Base-by-base conservation (phyloP, 2,329 filamentous ascomycete genomes). In the Colletotrichum cereale region DNA sequence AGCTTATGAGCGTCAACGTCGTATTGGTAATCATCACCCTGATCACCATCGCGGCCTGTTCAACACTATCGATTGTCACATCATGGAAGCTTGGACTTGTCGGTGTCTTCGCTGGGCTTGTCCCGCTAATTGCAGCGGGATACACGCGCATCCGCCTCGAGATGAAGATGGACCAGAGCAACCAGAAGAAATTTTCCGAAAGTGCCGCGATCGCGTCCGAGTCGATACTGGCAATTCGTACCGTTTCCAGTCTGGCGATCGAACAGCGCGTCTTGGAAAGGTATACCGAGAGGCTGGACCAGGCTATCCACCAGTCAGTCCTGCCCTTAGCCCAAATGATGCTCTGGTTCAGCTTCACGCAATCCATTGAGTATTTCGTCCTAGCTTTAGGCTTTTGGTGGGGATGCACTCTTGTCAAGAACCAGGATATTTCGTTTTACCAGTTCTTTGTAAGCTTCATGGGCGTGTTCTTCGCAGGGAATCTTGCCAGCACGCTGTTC, bases 51-150 rank as follows among this genome's bases (percentile, higher is more conserved):
- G 38, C 84, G 1, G 77, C 80, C 2, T 82, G 78, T 64, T 79
- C 78, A 24, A 78, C 83, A 2, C 74, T 88, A 0, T 79, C 82
- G 0, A 73, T 87, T 2, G 80, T 76, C 0, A 79, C 81, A 63
- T 80, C 79, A 1, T 87, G 83, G 84, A 85, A 82, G 42, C 76
- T 88, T 1, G 82, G 80, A 0, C 76, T 87, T 4, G 83, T 86
- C 0, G 78, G 81, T 38, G 77, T 84, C 0, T 82, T 84, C 56
- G 84, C 79, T 16, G 83, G 80, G 3, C 72, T 87, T 12, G 80
- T 84, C 2, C 79, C 82, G 0, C 74, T 87, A 14, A 48, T 86
- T 1, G 55, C 76, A 0, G 76, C 80, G 2, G 86, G 85, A 0
- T 85, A 81, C 67, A 58, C 80, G 10, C 80, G 84, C 7, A 82